phyloP scores from a whole-genome alignment of 805 yeast genomes.

The Myxozyma nipponensis region DNA sequence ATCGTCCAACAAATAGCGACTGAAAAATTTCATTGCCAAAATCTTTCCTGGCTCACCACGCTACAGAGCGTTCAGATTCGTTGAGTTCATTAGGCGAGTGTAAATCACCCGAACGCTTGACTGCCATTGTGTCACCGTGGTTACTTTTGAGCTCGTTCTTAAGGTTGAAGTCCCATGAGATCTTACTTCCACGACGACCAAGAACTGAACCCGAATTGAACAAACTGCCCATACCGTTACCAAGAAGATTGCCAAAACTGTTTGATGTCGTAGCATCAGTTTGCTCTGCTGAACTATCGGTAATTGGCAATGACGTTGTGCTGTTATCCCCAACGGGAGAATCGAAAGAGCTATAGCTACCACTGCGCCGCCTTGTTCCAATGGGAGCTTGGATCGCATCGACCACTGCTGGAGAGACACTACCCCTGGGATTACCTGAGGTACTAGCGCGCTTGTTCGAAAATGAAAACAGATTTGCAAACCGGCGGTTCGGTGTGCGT shows the following conservation, averaged over 20 bases:
- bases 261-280: background rate
- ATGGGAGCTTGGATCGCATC: slow-evolving; percentile 13
- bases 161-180: slow-evolving; percentile 18
- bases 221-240: slow-evolving; percentile 17
- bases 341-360: slow-evolving; percentile 4
- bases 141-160: background rate
- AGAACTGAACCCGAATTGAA: slow-evolving; percentile 13
- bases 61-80: too few species aligned
- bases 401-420: background rate
- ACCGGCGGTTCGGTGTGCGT: slow-evolving; percentile 19
- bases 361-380: slow-evolving; percentile 19
- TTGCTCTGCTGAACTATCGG: background rate
- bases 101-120: too few species aligned
- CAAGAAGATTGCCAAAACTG: slow-evolving; percentile 3
- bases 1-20: too few species aligned
- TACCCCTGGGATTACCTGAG: background rate
- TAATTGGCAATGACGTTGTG: background rate
- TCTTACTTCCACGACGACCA: slow-evolving; percentile 13
- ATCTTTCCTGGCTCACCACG: too few species aligned
- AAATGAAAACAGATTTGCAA: slow-evolving; percentile 19
- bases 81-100: too few species aligned
- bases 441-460: slow-evolving; percentile 7
- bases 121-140: too few species aligned
- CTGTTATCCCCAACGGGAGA: background rate
- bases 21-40: too few species aligned